Base-by-base conservation (phyloP, 371 early-diverging fungal species). In the Catenaria anguillulae region DNA sequence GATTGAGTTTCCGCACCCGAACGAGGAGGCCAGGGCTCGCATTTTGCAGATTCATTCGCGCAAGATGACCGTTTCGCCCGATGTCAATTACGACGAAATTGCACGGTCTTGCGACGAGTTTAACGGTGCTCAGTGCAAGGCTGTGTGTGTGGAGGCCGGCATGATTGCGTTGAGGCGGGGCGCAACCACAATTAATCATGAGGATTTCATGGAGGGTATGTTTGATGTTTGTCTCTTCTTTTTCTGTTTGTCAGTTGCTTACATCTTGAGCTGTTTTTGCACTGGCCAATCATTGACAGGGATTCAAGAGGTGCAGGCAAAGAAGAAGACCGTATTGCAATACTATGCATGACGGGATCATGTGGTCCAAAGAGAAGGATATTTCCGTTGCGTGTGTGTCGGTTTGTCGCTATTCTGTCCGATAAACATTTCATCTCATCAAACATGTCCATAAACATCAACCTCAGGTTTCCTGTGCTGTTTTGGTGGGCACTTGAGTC, bases 71-170 rank as follows among this genome's bases (percentile, higher is more conserved):
- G 90, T 98, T 42, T 81, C 83, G 26, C 72, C 81, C n/a, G 86
- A 93, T 73, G 97, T 99, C 64, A 97, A 99, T 80, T 99, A 92
- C 83, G 98, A 97, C 40, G 99, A 99, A 77, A 78, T 99, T 60
- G 90, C 99, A 3, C 76, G 99, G 62, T 87, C 87, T 60, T 98
- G 99, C 70, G 99, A 99, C 69, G 99, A 99, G 70, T 99, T 99
- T 72, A 99, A 98, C 69, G 99, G 99, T 43, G 99, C 99, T 43
- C 99, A 99, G 74, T 96, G 94, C 81, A 99, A 99, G 75, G 99
- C 99, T 45, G 89, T 99, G 42, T 99, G 99, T 77, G 97, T 98
- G 55, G 98, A 98, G 75, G 98, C 98, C 21, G 97, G 99, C 66
- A 99, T 99, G 99, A 81, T 94, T 72, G 99, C 99, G 21, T 74